These are phyloP conservation scores for Ceratonia siliqua DNA, from an alignment of 306 rosid genomes.

Conservation along the genomic window DNA sequence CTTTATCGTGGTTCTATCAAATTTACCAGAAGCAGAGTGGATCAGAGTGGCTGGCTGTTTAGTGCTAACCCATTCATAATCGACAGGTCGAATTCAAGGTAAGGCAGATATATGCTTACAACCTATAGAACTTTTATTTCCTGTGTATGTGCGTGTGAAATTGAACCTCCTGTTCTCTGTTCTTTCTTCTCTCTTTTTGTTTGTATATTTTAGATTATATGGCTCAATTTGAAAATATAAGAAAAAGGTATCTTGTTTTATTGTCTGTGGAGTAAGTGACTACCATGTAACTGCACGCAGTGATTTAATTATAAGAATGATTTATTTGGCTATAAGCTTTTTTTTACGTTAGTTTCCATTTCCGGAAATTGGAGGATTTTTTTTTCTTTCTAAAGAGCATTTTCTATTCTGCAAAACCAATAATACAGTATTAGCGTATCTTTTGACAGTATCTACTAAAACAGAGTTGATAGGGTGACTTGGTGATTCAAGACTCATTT, in stretches of 20 bases:
- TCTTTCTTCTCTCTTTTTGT: neutral
- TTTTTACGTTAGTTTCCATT: neutral
- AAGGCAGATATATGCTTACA: neutral
- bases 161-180: conserved; percentile 15
- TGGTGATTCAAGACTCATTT: neutral
- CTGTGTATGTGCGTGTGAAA: neutral
- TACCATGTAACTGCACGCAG: neutral
- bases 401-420: neutral
- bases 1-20: neutral
- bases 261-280: neutral
- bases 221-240: neutral
- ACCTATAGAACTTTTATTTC: neutral
- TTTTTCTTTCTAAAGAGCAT: conserved; percentile 4
- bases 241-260: neutral
- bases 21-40: neutral
- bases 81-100: neutral
- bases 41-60: conserved; percentile 1
- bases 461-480: neutral
- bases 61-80: neutral
- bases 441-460: neutral
- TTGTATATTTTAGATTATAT: neutral
- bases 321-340: neutral
- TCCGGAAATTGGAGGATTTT: neutral
- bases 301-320: neutral
- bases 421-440: neutral